These are phyloP conservation scores for Aspergillus sp. DNA, from an alignment of 2,329 filamentous ascomycete species.

Conservation along the genomic window DNA sequence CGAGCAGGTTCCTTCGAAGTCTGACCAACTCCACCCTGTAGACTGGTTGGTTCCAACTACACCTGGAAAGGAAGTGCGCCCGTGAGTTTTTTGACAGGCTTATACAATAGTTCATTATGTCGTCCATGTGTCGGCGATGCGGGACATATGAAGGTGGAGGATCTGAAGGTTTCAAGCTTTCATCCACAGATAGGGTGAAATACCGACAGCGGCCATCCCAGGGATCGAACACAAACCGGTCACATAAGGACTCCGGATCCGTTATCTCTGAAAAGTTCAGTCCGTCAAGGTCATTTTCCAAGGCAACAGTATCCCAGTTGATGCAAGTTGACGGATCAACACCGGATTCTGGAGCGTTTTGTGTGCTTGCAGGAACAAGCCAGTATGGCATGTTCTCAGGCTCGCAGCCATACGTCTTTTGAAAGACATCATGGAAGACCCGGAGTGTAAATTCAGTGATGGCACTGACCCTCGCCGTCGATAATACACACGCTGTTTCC, in stretches of 20 bases:
- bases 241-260: conserved; percentile 40
- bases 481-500: conserved; percentile 27
- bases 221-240: conserved; percentile 57
- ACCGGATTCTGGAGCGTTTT: conserved; percentile 5
- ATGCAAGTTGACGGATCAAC: conserved; percentile 31
- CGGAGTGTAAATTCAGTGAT: conserved; percentile 73
- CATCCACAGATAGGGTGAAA: conserved; percentile 46
- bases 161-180: conserved; percentile 32
- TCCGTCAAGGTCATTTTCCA: conserved; percentile 41
- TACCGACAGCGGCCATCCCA: conserved; percentile 61
- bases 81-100: conserved; percentile 69
- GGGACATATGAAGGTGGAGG: conserved; percentile 34
- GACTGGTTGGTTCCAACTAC: conserved; percentile 75
- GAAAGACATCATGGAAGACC: conserved; percentile 82
- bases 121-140: conserved; percentile 50
- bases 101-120: conserved; percentile 80
- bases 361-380: conserved; percentile 60
- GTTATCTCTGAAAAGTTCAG: conserved; percentile 48
- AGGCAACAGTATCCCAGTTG: conserved; percentile 43
- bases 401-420: conserved; percentile 73
- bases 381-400: conserved; percentile 75
- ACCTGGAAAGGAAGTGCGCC: conserved; percentile 46
- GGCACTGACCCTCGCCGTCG: conserved; percentile 48
- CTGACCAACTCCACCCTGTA: conserved; percentile 71
- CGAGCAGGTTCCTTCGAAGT: conserved; percentile 79